phyloP scores from a whole-genome alignment of 2,329 filamentous ascomycete species.

The Talaromyces sp. region DNA sequence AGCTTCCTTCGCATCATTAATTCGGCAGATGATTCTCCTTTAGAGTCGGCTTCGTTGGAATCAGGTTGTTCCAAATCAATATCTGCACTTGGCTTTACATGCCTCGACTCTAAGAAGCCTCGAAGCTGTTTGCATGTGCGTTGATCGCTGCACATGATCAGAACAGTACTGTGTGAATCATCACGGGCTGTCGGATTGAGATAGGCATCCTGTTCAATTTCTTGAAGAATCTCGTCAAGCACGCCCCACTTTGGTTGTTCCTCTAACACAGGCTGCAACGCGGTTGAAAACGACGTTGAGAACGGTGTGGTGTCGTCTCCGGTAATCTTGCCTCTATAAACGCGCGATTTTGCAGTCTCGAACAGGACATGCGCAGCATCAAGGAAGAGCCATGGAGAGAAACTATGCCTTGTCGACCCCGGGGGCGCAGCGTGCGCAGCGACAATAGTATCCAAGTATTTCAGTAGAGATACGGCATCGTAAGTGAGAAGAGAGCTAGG shows the following conservation, averaged over 20 bases:
- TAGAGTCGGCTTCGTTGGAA: slow-evolving; percentile 39
- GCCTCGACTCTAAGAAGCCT: slow-evolving; percentile 89
- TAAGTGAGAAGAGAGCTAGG: slow-evolving; percentile 65
- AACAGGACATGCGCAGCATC: slow-evolving; percentile 95
- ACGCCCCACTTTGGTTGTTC: slow-evolving; percentile 92
- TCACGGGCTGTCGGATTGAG: slow-evolving; percentile 71
- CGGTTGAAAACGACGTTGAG: slow-evolving; percentile 50
- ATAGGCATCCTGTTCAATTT: slow-evolving; percentile 87
- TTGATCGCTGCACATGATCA: slow-evolving; percentile 92
- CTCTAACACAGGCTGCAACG: slow-evolving; percentile 76
- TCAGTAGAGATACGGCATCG: slow-evolving; percentile 85
- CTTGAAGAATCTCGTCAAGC: slow-evolving; percentile 81
- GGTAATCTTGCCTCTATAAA: slow-evolving; percentile 70
- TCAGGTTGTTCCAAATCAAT: slow-evolving; percentile 13
- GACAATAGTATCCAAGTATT: slow-evolving; percentile 89
- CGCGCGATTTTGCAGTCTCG: slow-evolving; percentile 77
- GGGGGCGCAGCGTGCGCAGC: slow-evolving; percentile 84
- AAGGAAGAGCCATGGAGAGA: slow-evolving; percentile 93
- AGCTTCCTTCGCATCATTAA: slow-evolving; percentile 89
- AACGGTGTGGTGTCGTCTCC: slow-evolving; percentile 48
- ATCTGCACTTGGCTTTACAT: slow-evolving; percentile 51
- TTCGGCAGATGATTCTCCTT: slow-evolving; percentile 61
- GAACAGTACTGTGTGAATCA: slow-evolving; percentile 82
- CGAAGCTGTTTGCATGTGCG: slow-evolving; percentile 81
- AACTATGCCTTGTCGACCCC: slow-evolving; percentile 78